These are phyloP conservation scores for Sherardia arvensis DNA, from an alignment of 257 asterid species.

Conservation along the genomic window DNA sequence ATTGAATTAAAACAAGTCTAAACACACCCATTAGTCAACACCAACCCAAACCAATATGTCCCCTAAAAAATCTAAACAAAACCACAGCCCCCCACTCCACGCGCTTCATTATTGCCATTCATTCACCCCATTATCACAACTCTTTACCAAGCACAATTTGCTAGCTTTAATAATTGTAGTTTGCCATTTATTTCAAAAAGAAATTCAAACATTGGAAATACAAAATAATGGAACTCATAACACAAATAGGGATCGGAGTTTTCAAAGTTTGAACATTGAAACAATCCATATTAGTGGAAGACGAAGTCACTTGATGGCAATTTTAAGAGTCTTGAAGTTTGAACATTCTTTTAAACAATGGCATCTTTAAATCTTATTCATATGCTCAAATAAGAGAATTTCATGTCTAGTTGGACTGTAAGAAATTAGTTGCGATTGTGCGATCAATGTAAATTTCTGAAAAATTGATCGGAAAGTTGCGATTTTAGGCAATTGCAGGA, in stretches of 20 bases:
- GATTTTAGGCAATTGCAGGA: too few species aligned
- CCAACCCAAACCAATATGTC: conserved; percentile 32
- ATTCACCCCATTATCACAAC: background rate
- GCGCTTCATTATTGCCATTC: conserved; percentile 18
- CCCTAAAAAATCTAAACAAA: background rate
- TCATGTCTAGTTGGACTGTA: too few species aligned
- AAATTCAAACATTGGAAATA: background rate
- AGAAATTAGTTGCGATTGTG: too few species aligned
- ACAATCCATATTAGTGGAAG: background rate
- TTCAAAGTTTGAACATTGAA: background rate
- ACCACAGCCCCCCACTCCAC: conserved; percentile 15
- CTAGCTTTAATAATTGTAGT: conserved; percentile 8
- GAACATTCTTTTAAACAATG: background rate
- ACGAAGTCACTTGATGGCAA: background rate
- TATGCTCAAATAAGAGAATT: too few species aligned
- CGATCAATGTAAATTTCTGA: too few species aligned
- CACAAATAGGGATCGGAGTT: background rate
- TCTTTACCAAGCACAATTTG: background rate
- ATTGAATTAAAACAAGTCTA: conserved; percentile 11
- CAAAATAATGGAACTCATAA: background rate
- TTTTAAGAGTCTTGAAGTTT: background rate
- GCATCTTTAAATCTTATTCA: too few species aligned
- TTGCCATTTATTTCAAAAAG: conserved; percentile 8
- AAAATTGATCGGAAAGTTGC: too few species aligned
- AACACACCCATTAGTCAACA: conserved; percentile 29